Conservation (phyloP, 495 filamentous ascomycete genomes). For the Oidiodendron maius region DNA sequence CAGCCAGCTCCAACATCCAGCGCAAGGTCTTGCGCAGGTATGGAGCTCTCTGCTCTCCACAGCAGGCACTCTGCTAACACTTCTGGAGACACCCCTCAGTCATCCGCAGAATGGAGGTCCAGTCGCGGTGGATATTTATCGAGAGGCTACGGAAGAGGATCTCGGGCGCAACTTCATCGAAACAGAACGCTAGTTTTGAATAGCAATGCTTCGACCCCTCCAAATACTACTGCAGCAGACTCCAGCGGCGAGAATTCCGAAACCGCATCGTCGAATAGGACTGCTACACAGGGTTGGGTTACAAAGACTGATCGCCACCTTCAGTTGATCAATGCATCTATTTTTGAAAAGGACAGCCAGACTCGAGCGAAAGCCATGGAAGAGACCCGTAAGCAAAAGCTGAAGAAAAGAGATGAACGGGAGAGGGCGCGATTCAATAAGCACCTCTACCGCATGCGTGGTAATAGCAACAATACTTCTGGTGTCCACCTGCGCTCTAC, state of each 20-base stretch:
- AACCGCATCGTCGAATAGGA: conserved; percentile 4
- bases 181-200: conserved; percentile 74
- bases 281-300: conserved; percentile 49
- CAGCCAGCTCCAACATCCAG: neutral
- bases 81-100: conserved; percentile 19
- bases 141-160: conserved; percentile 34
- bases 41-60: neutral
- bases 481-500: conserved; percentile 22
- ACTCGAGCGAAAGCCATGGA: conserved; percentile 70
- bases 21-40: conserved; percentile 12
- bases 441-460: conserved; percentile 36
- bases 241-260: conserved; percentile 14
- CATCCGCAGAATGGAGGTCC: conserved; percentile 21
- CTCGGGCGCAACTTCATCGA: conserved; percentile 47
- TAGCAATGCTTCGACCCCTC: conserved; percentile 26
- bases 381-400: conserved; percentile 57
- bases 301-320: conserved; percentile 77
- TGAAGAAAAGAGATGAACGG: conserved; percentile 49
- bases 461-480: conserved; percentile 6
- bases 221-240: conserved; percentile 24
- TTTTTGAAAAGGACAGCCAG: conserved; percentile 72
- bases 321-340: conserved; percentile 79
- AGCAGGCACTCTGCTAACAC: conserved; percentile 8
- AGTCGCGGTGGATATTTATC: conserved; percentile 26
- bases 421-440: conserved; percentile 56